These are phyloP conservation scores for Leucogyrophana mollusca DNA, from an alignment of 768 basidiomycete species.

Conservation along the genomic window DNA sequence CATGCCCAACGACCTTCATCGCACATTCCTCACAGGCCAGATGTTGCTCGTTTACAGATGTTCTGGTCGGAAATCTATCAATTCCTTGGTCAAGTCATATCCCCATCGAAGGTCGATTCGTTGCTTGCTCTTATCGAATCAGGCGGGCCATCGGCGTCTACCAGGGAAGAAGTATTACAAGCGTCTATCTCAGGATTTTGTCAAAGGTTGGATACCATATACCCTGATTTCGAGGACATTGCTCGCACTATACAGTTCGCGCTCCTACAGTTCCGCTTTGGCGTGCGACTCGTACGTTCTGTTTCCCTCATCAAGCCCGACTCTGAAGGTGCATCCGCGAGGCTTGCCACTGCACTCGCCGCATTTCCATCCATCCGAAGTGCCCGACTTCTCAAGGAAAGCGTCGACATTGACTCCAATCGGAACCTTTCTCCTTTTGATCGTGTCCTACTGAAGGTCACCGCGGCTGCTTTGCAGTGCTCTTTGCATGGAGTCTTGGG, in stretches of 20 bases:
- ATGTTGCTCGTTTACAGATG: conserved; percentile 50
- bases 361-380: conserved; percentile 55
- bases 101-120: conserved; percentile 45
- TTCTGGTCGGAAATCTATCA: conserved; percentile 79
- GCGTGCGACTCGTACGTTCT: conserved; percentile 55
- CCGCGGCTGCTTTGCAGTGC: conserved; percentile 45
- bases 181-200: conserved; percentile 76
- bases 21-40: conserved; percentile 33
- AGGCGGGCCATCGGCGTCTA: conserved; percentile 35
- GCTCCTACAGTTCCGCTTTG: conserved; percentile 65
- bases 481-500: conserved; percentile 33
- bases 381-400: conserved; percentile 18
- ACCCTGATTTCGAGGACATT: conserved; percentile 73
- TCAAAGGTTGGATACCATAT: conserved; percentile 66
- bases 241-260: conserved; percentile 63
- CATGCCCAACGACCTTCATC: conserved; percentile 24
- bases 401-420: conserved; percentile 11
- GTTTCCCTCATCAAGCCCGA: conserved; percentile 11
- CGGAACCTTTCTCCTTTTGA: conserved; percentile 34
- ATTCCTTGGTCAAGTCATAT: conserved; percentile 63
- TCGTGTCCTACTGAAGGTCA: conserved; percentile 46
- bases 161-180: conserved; percentile 73
- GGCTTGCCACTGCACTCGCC: conserved; percentile 35
- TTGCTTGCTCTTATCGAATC: conserved; percentile 40
- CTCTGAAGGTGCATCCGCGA: conserved; percentile 16